These are phyloP conservation scores for Mycena capillaripes DNA, from an alignment of 768 basidiomycete genomes.

Conservation along the genomic window DNA sequence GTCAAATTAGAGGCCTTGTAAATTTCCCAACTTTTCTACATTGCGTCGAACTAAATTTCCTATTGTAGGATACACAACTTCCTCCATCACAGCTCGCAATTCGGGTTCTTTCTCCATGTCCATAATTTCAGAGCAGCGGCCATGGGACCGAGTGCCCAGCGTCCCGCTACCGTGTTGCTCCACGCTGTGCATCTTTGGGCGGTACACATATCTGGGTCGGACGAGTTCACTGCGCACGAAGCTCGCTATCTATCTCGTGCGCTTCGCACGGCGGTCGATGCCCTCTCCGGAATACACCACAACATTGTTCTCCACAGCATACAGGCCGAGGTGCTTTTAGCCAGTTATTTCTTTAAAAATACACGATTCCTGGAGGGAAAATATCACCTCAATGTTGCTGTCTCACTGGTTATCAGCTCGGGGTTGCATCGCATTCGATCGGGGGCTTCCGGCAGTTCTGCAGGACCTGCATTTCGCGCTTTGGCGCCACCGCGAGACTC, in stretches of 20 bases:
- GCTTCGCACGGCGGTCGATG: background rate
- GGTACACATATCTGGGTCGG: background rate
- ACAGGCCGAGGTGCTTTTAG: background rate
- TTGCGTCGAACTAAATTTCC: background rate
- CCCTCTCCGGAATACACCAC: background rate
- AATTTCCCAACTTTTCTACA: background rate
- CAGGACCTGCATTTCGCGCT: slow-evolving; percentile 17
- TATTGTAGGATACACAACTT: slow-evolving; percentile 29
- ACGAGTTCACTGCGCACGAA: background rate
- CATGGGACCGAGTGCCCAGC: background rate
- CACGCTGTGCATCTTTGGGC: background rate
- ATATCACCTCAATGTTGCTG: background rate
- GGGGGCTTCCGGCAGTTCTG: background rate
- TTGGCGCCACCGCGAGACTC: slow-evolving; percentile 47
- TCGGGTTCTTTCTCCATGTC: background rate
- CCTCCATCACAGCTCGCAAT: background rate
- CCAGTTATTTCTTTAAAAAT: background rate
- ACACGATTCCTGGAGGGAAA: slow-evolving; percentile 3
- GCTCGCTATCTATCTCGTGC: background rate
- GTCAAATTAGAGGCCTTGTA: slow-evolving; percentile 32
- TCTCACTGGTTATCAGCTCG: background rate
- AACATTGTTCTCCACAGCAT: background rate
- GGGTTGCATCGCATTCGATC: background rate
- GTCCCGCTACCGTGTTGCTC: background rate
- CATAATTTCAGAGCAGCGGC: background rate